These are phyloP conservation scores for Sordariomycetes sp. DNA, from an alignment of 2,329 filamentous ascomycete genomes.

Conservation along the genomic window DNA sequence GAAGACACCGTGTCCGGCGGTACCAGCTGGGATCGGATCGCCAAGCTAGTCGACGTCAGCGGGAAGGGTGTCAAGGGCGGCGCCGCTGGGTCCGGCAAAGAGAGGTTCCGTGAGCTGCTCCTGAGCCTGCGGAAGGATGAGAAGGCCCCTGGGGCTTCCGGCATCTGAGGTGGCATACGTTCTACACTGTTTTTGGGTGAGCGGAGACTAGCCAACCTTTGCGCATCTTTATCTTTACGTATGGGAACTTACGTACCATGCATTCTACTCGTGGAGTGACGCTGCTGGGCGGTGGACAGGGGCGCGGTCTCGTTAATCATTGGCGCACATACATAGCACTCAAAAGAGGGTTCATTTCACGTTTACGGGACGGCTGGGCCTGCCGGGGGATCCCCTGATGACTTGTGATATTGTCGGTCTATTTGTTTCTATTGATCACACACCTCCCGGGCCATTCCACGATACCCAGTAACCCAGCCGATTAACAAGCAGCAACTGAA, in stretches of 20 bases:
- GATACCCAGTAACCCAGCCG: background rate
- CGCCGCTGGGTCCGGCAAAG: conserved; percentile 83
- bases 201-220: background rate
- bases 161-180: conserved; percentile 29
- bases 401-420: background rate
- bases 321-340: background rate
- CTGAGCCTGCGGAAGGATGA: conserved; percentile 85
- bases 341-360: background rate
- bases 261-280: conserved; percentile 1
- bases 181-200: background rate
- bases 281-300: background rate
- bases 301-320: background rate
- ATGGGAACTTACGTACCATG: background rate
- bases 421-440: background rate
- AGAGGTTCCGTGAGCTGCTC: conserved; percentile 86
- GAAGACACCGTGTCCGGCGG: conserved; percentile 91
- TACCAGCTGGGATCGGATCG: conserved; percentile 96
- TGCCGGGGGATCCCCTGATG: background rate
- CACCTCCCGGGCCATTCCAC: background rate
- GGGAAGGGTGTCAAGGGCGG: conserved; percentile 84
- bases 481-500: background rate
- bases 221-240: background rate
- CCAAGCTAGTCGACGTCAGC: conserved; percentile 92
- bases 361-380: background rate
- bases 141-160: conserved; percentile 58